These are phyloP conservation scores for Kluyveromyces sp. DNA, from an alignment of 1,139 yeast genomes.

Conservation along the genomic window DNA sequence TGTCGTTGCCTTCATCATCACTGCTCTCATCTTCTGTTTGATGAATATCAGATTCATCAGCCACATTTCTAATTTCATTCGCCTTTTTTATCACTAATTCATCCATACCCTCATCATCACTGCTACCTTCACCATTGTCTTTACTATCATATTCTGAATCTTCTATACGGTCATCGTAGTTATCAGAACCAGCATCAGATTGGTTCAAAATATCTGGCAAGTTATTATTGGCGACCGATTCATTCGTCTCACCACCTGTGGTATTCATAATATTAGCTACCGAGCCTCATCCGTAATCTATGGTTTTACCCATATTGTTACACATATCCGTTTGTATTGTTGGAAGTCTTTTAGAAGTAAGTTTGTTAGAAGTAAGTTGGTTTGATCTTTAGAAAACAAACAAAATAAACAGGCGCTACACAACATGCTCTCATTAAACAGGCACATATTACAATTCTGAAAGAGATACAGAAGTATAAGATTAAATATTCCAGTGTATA, in stretches of 20 bases:
- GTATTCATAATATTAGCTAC: no score
- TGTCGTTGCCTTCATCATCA: constrained; percentile 3
- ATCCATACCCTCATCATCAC: background rate
- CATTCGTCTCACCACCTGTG: no score
- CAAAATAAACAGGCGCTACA: no score
- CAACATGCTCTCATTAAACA: no score
- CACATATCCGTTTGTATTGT: no score
- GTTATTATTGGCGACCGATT: no score
- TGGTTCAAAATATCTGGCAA: no score
- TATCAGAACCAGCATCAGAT: background rate
- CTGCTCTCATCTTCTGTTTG: constrained; percentile 1
- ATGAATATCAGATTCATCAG: background rate
- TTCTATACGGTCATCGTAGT: background rate
- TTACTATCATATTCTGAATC: background rate
- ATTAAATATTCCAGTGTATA: background rate
- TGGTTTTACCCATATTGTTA: no score
- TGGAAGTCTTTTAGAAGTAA: no score
- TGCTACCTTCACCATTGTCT: background rate
- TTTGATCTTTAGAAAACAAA: no score
- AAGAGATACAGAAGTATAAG: background rate
- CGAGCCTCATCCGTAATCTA: no score
- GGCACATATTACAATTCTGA: background rate
- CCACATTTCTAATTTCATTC: background rate
- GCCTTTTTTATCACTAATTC: background rate
- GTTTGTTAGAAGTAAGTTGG: no score